Conservation (phyloP, 208 protist species). For the Crithidia thermophila region DNA sequence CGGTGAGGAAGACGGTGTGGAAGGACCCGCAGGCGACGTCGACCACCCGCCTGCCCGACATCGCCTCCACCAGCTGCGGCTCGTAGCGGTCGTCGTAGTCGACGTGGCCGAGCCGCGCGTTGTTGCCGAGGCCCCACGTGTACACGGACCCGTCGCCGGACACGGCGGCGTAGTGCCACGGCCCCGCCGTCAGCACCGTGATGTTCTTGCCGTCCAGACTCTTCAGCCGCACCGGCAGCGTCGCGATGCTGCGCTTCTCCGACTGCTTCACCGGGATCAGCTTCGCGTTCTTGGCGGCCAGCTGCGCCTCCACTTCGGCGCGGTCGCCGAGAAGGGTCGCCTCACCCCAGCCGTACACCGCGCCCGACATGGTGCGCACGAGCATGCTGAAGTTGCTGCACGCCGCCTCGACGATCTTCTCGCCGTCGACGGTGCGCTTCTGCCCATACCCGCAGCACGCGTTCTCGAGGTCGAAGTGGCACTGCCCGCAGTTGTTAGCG, state of each 20-base stretch:
- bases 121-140: slow-evolving; percentile 83
- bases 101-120: slow-evolving; percentile 80
- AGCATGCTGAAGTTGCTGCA: slow-evolving; percentile 72
- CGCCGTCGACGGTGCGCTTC: slow-evolving; percentile 35
- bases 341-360: slow-evolving; percentile 80
- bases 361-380: slow-evolving; percentile 55
- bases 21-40: slow-evolving; percentile 82
- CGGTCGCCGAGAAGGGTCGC: slow-evolving; percentile 59
- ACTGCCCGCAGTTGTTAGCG: slow-evolving; percentile 80
- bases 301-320: slow-evolving; percentile 23
- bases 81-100: slow-evolving; percentile 44
- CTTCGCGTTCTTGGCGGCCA: slow-evolving; percentile 5
- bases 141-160: slow-evolving; percentile 51
- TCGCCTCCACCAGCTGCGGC: slow-evolving; percentile 43
- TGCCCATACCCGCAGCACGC: slow-evolving; percentile 61
- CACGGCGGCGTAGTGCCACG: slow-evolving; percentile 81
- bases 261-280: slow-evolving; percentile 28
- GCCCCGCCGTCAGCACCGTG: slow-evolving; percentile 52
- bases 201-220: slow-evolving; percentile 41
- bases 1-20: slow-evolving; percentile 76
- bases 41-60: slow-evolving; percentile 41
- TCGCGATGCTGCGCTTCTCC: slow-evolving; percentile 31
- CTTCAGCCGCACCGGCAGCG: slow-evolving; percentile 41
- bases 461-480: slow-evolving; percentile 49
- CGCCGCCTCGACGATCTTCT: slow-evolving; percentile 64